Base-by-base conservation (phyloP, 805 yeast species). In the Candida morakotiae region DNA sequence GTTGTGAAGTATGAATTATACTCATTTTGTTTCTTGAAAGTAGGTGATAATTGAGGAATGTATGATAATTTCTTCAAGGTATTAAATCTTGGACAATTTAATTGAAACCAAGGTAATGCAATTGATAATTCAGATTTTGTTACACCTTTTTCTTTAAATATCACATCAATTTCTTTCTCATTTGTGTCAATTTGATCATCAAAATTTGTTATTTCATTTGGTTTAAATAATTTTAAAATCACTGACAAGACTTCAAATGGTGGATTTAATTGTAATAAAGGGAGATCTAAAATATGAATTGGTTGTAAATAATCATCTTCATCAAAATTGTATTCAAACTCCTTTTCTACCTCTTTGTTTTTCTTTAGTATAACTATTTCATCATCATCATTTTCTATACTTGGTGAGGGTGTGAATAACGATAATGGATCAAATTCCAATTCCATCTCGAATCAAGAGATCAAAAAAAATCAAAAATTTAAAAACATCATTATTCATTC, bases 241-340 rank as follows among this genome's bases (percentile, higher is more conserved):
- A 71, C 55, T 2, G 60, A 13, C 1, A 83, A 47, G 0, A 74
- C 77, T 1, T 43, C 51, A 5, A 53, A 53, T 1, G 85, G 76
- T 0, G 86, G 81, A 14, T 56, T 51, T 9, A 46, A 48, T 5
- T 60, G 57, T n/a, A 75, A 44, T 3, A 56, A 48, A 0, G 93
- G 91, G 2, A 83, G 56, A 49, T 84, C 91, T 4, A 81, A 60
- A 0, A 72, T 49, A 40, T 79, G 81, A 1, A 81, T 45, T 0
- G 72, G 70, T 1, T 53, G 53, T 42, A 49, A 28, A 41, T 55
- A 41, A 28, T 51, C 53, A 4, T 41, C 53, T 10, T 43, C 50
- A 16, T 43, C 38, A 4, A n/a, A 9, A 5, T 21, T 5, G 4
- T 11, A 5, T 10, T 25, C 28, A 5, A 11, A 6, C 28, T 24